Conservation (phyloP, 257 asterid species). For the Penstemon newberryi region DNA sequence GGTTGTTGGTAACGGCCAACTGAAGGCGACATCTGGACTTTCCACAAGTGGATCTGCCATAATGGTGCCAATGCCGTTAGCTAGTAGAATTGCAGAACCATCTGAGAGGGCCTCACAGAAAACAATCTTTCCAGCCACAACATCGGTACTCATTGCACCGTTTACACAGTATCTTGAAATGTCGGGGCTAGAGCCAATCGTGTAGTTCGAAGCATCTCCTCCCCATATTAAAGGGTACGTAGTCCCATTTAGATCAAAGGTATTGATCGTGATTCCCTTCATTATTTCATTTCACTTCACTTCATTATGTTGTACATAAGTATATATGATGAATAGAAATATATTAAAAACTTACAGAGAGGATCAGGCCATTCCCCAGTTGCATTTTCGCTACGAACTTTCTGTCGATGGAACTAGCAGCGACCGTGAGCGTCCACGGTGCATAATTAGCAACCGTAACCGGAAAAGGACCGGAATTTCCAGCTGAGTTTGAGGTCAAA, state of each 20-base stretch:
- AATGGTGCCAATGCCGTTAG: slow-evolving; percentile 42
- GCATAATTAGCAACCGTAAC: slow-evolving; percentile 36
- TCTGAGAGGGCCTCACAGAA: slow-evolving; percentile 42
- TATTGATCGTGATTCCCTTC: slow-evolving; percentile 62
- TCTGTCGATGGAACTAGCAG: slow-evolving; percentile 55
- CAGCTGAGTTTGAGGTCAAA: slow-evolving; percentile 42
- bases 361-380: slow-evolving; percentile 54
- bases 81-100: slow-evolving; percentile 40
- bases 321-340: too few species aligned
- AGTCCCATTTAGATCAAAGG: slow-evolving; percentile 48
- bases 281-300: neutral
- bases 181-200: slow-evolving; percentile 42
- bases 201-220: slow-evolving; percentile 68
- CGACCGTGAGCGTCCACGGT: slow-evolving; percentile 62
- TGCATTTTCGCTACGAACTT: slow-evolving; percentile 50
- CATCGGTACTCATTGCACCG: slow-evolving; percentile 39
- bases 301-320: too few species aligned
- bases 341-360: slow-evolving; percentile 35
- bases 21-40: slow-evolving; percentile 42
- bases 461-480: slow-evolving; percentile 40
- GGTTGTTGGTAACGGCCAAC: slow-evolving; percentile 49
- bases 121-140: slow-evolving; percentile 48
- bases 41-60: slow-evolving; percentile 34
- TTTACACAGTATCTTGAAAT: slow-evolving; percentile 27
- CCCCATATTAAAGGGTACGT: slow-evolving; percentile 67